These are phyloP conservation scores for Kwoniella heveanensis DNA, from an alignment of 768 basidiomycete genomes.

Conservation along the genomic window DNA sequence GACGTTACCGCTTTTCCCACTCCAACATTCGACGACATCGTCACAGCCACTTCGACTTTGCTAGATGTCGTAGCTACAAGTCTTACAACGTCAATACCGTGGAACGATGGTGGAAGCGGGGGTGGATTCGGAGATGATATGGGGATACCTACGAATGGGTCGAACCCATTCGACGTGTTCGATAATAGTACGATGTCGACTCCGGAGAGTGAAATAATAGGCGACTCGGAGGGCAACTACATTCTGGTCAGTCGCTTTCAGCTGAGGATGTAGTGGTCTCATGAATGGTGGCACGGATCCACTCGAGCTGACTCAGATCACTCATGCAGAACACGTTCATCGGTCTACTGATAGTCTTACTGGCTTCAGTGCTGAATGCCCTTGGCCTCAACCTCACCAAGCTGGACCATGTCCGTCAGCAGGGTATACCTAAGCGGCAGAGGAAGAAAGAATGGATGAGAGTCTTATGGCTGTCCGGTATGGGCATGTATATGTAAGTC, in stretches of 20 bases:
- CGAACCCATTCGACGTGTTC: constrained; percentile 19
- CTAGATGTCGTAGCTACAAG: constrained; percentile 25
- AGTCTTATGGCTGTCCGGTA: constrained; percentile 86
- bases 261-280: no score
- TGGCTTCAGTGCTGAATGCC: constrained; percentile 64
- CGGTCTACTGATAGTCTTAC: constrained; percentile 75
- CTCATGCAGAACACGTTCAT: constrained; percentile 44
- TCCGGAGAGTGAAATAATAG: constrained; percentile 17
- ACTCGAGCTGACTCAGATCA: background rate
- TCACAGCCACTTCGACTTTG: constrained; percentile 23
- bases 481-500: constrained; percentile 84
- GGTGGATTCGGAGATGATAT: constrained; percentile 2
- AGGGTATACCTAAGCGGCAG: constrained; percentile 68
- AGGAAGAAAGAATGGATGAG: constrained; percentile 77
- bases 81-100: constrained; percentile 4
- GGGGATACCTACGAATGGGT: constrained; percentile 11
- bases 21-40: constrained; percentile 13
- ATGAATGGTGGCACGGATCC: no score
- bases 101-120: background rate
- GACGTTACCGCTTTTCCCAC: constrained; percentile 10
- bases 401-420: constrained; percentile 75
- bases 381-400: constrained; percentile 90
- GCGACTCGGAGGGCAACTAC: constrained; percentile 34
- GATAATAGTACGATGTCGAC: constrained; percentile 19
- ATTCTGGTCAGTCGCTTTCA: constrained; percentile 26